Base-by-base conservation (phyloP, 2,329 filamentous ascomycete species). In the Cladophialophora chaetospira region DNA sequence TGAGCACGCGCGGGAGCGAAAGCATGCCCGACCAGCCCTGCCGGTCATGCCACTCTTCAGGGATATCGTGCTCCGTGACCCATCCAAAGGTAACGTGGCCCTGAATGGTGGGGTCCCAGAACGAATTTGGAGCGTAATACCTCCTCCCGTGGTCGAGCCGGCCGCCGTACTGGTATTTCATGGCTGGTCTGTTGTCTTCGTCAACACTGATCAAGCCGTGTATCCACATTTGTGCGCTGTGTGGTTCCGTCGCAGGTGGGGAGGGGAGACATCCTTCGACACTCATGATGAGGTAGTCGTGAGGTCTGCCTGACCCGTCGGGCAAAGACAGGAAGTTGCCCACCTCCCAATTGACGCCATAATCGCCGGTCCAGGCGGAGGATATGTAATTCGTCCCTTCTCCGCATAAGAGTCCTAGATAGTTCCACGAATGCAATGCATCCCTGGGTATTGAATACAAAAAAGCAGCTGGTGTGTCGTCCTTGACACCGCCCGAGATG, bases 321-420 rank as follows among this genome's bases (percentile, higher is more conserved):
- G 55, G 60, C 13, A 80, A 65, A 0, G 73, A 75, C 58, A 76
- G 66, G 35, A 79, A 72, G 60, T 78, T 80, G 19, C 71, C 73
- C 5, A 77, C 76, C 58, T 81, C 78, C 77, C 78, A 80, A 48
- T 82, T 82, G 10, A 75, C 67, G 0, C 79, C 79, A 13, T 78
- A 70, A 40, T 81, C 77, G 3, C 77, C 75, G 0, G 72, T 74
- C 78, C 79, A 81, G 45, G 69, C 68, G 0, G 75, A 75, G 0
- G 72, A 66, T 6, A 66, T 67, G 23, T 70, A 69, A 15, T 75
- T 74, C 5, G 72, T 61, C 0, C 72, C 71, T 5, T 76, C 57
- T 38, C 77, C 68, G 3, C 75, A 60, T 19, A 81, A 64, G 3
- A 70, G 71, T 1, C 78, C 77, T 6, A 77, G 40, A 33, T 78